Conservation (phyloP, 768 basidiomycete genomes). For the Gautieria morchelliformis region DNA sequence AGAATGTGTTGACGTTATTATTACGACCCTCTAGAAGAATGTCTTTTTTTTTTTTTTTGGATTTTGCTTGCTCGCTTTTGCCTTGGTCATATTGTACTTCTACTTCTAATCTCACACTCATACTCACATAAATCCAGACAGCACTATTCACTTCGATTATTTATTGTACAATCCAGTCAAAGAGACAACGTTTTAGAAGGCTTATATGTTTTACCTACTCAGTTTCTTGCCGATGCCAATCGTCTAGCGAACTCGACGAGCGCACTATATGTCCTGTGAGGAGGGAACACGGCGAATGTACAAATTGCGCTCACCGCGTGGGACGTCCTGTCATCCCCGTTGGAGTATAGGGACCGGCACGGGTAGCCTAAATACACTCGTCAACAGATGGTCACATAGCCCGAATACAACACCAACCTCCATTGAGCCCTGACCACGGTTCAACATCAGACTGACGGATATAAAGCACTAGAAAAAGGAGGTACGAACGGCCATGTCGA, state of each 20-base stretch:
- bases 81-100: no score
- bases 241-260: constrained; percentile 19
- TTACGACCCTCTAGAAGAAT: not conserved
- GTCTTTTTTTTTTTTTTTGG: no score
- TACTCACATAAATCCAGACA: no score
- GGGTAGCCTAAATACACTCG: constrained; percentile 30
- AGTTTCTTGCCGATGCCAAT: not conserved
- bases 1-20: not conserved
- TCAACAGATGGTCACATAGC: not conserved
- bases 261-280: constrained; percentile 5
- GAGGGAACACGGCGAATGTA: not conserved
- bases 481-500: constrained; percentile 52
- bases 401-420: constrained; percentile 34
- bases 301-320: constrained; percentile 47
- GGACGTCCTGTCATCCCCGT: constrained; percentile 76
- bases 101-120: no score
- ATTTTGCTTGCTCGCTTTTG: not conserved
- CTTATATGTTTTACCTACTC: not conserved
- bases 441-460: constrained; percentile 13
- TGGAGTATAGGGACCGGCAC: constrained; percentile 52
- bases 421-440: constrained; percentile 40
- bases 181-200: no score
- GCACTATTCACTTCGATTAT: no score
- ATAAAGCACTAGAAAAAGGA: not conserved
- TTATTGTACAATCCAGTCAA: no score